Conservation (phyloP, 768 basidiomycete genomes). For the Chalciporus pseudorubinellus region DNA sequence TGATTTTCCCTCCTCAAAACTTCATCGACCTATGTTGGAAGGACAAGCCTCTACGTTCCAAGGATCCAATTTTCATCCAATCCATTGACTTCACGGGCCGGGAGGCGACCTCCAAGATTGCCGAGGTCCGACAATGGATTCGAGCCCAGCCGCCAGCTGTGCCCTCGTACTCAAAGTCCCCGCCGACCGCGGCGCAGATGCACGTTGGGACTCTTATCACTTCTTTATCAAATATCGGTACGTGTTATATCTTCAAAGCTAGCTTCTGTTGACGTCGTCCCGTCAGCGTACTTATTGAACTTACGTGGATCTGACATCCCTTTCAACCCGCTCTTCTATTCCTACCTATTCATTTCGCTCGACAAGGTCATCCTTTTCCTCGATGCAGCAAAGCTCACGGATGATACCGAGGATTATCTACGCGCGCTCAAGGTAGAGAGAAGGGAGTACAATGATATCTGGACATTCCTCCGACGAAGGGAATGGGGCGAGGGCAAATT, state of each 20-base stretch:
- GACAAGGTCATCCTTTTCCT: constrained; percentile 72
- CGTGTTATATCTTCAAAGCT: constrained; percentile 19
- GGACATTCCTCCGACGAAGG: constrained; percentile 71
- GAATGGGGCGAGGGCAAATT: constrained; percentile 82
- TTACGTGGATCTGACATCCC: constrained; percentile 88
- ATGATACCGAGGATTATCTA: constrained; percentile 58
- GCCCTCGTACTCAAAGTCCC: constrained; percentile 59
- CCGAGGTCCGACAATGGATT: constrained; percentile 70
- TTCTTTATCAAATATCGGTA: constrained; percentile 70
- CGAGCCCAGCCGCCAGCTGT: constrained; percentile 53
- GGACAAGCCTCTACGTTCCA: constrained; percentile 68
- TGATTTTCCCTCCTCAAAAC: constrained; percentile 81
- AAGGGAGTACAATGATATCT: constrained; percentile 72
- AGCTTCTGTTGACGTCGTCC: constrained; percentile 4
- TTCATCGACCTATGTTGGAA: constrained; percentile 81
- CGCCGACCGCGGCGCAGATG: constrained; percentile 58
- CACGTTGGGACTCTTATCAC: constrained; percentile 66
- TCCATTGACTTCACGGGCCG: constrained; percentile 67
- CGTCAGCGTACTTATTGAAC: constrained; percentile 80
- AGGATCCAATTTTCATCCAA: constrained; percentile 63
- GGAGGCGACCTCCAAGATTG: constrained; percentile 69
- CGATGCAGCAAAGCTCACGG: constrained; percentile 61
- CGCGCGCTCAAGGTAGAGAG: constrained; percentile 54
- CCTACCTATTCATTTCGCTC: constrained; percentile 77
- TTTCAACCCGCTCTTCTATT: constrained; percentile 88